These are phyloP conservation scores for Penicillium sp. DNA, from an alignment of 2,329 filamentous ascomycete genomes.

Conservation along the genomic window DNA sequence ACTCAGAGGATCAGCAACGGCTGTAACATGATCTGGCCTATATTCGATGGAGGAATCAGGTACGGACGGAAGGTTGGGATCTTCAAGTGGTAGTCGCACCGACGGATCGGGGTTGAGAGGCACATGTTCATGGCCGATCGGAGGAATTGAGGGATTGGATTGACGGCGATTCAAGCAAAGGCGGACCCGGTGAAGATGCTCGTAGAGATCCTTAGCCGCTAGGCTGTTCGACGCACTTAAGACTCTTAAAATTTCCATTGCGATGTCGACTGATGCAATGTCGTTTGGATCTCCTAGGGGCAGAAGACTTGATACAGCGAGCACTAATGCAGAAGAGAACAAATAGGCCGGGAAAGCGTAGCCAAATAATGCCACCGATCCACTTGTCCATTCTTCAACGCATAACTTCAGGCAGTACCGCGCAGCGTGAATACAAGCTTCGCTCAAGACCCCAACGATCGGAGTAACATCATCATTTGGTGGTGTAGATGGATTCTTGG, in stretches of 20 bases:
- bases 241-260: conserved; percentile 25
- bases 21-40: background rate
- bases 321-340: conserved; percentile 35
- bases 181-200: conserved; percentile 12
- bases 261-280: conserved; percentile 26
- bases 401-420: conserved; percentile 34
- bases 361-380: conserved; percentile 34
- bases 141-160: background rate
- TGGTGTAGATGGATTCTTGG: conserved; percentile 9
- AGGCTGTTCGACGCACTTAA: conserved; percentile 16
- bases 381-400: conserved; percentile 37
- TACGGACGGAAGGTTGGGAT: background rate
- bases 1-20: background rate
- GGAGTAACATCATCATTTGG: conserved; percentile 18
- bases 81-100: background rate
- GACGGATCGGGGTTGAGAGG: background rate
- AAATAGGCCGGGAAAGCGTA: conserved; percentile 38
- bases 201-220: conserved; percentile 17
- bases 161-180: conserved; percentile 4
- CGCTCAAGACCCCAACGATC: conserved; percentile 30
- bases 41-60: background rate
- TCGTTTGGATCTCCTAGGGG: conserved; percentile 22
- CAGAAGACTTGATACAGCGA: conserved; percentile 33
- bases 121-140: background rate
- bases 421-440: conserved; percentile 37